phyloP scores from a whole-genome alignment of 306 rosid species.

The Sechiopsis laciniata region DNA sequence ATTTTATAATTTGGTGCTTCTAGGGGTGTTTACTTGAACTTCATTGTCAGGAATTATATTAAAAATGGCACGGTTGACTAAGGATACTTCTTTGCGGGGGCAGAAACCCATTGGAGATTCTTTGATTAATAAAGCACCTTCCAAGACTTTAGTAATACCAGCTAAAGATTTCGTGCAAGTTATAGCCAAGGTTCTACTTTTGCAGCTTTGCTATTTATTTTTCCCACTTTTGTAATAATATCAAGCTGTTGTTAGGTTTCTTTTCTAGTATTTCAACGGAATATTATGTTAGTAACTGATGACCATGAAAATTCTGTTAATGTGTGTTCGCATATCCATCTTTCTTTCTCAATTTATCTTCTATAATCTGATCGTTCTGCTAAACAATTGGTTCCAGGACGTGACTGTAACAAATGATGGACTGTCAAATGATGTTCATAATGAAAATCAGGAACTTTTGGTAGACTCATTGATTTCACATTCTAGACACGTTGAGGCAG shows the following conservation, averaged over 20 bases:
- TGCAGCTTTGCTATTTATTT: neutral
- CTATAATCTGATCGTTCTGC: conserved; percentile 22
- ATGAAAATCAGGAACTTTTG: conserved; percentile 63
- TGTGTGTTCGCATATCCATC: neutral
- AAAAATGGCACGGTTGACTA: conserved; percentile 76
- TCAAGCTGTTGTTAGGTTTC: conserved; percentile 10
- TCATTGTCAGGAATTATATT: conserved; percentile 58
- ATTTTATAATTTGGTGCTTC: neutral
- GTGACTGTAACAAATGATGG: conserved; percentile 59
- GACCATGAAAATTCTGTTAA: neutral
- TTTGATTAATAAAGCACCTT: conserved; percentile 50
- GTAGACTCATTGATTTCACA: conserved; percentile 80
- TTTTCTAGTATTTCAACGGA: neutral
- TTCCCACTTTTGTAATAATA: conserved; percentile 1
- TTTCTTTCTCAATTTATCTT: neutral
- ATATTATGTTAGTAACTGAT: neutral
- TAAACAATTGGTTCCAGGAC: conserved; percentile 49
- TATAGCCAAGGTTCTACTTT: conserved; percentile 66
- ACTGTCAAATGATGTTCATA: conserved; percentile 42
- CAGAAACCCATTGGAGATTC: conserved; percentile 54
- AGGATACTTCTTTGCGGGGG: conserved; percentile 60
- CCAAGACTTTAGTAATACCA: conserved; percentile 61
- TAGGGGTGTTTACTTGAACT: conserved; percentile 19
- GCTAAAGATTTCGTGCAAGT: conserved; percentile 85
- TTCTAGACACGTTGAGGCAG: conserved; percentile 55